Conservation (phyloP, 75 land plant species). For the Azolla pinnata region DNA sequence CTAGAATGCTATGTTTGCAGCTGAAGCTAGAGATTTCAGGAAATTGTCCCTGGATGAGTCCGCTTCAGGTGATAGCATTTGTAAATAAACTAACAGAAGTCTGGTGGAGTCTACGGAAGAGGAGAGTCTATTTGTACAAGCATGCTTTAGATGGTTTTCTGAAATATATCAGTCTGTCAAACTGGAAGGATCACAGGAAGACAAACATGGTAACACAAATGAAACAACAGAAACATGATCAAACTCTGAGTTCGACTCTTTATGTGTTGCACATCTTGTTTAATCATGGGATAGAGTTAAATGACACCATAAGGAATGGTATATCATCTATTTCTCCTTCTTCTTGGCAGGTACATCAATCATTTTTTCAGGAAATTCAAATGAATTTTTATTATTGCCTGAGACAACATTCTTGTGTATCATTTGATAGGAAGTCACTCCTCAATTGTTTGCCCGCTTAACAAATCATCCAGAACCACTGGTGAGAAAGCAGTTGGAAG, state of each 20-base stretch:
- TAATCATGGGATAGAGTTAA: constrained; percentile 87
- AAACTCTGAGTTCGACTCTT: constrained; percentile 57
- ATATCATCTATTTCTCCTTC: constrained; percentile 53
- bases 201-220: constrained; percentile 7
- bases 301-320: constrained; percentile 57
- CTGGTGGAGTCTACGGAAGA: constrained; percentile 77
- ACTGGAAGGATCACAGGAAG: constrained; percentile 15
- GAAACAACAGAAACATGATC: constrained; percentile 37
- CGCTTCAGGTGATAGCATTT: constrained; percentile 13
- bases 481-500: constrained; percentile 72
- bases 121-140: constrained; percentile 63
- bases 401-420: too few species aligned
- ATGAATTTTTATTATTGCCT: not conserved
- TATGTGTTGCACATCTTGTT: constrained; percentile 69
- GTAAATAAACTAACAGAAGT: constrained; percentile 52
- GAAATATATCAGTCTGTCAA: constrained; percentile 61
- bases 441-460: constrained; percentile 89
- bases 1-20: constrained; percentile 43
- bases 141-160: constrained; percentile 80
- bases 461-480: constrained; percentile 79
- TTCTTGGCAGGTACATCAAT: constrained; percentile 82
- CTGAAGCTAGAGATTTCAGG: constrained; percentile 36
- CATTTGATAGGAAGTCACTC: constrained; percentile 65
- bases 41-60: constrained; percentile 16
- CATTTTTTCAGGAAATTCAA: not conserved